Evolutionary conservation across 1,284 basidiomycete species (phyloP), one percentile per base, ranked within the genome.

Genomic region (Leccinum ponderosum): DNA sequence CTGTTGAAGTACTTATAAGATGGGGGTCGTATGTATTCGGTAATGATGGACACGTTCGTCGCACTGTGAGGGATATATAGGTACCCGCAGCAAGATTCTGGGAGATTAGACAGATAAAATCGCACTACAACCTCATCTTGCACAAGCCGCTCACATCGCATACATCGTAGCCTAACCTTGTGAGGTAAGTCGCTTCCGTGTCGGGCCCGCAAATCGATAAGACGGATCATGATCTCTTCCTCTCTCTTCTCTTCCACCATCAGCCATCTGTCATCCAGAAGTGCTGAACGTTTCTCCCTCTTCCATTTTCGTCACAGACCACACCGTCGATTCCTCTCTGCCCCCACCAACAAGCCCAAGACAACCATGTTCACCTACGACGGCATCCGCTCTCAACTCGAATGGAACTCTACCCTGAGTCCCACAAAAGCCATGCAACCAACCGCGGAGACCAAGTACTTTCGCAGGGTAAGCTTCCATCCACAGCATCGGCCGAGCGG

Each of bases 351-450:
- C 44, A 64, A 65, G 35, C 53, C 64, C 39, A 64, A 65, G 39
- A 53, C 64, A 68, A 71, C 62, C 59, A 84, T 85, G 83, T 82
- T 79, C 70, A 80, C 78, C 60, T 74, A 79, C 65, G 81, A 83
- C 65, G 81, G 81, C 44, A 86, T 87, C 73, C 83, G 83, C 66
- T 94, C 93, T 65, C 93, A 95, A 76, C 86, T 97, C 73, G 89
- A 95, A 77, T 98, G 95, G 95, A 88, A 91, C 70, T 89, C 94
- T 54, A 85, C 84, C 65, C 82, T 97, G 72, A 89, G 83, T 77
- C 90, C 94, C 62, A 78, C 84, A 65, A 82, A 84, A 64, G 85
- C 86, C 37, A 81, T 90, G 67, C 79, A 85, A 67, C 85, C 90
- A 67, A 84, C 85, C 42, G 86, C 90, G 61, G 83, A 87, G 64